Evolutionary conservation across 1,139 yeast species (phyloP).

Genomic region (Meyerozyma sp.): DNA sequence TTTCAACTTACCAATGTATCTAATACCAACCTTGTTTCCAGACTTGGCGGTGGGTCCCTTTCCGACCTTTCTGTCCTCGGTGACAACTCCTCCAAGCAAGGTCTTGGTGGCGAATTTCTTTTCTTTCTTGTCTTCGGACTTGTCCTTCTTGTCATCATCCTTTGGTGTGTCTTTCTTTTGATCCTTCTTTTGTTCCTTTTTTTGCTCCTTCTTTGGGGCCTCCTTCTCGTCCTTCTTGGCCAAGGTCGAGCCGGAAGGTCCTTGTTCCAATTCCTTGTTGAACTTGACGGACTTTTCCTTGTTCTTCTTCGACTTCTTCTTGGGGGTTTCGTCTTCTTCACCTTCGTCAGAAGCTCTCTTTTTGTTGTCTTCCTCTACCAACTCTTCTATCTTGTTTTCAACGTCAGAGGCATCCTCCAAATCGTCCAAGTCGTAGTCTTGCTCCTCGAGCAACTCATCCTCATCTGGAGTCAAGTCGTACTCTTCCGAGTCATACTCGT

Average conservation of each 20-base stretch:
- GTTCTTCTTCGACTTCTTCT: constrained; percentile 30
- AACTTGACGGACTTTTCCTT: constrained; percentile 76
- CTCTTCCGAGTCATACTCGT: constrained; percentile 60
- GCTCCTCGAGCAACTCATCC: constrained; percentile 57
- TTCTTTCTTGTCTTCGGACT: constrained; percentile 17
- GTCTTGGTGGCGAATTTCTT: constrained; percentile 64
- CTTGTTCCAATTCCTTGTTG: constrained; percentile 87
- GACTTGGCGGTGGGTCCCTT: constrained; percentile 83
- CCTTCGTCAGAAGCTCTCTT: constrained; percentile 36
- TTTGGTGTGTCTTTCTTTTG: constrained; percentile 13
- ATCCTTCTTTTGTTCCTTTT: constrained; percentile 26
- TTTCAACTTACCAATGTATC: constrained; percentile 96
- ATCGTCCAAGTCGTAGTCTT: constrained; percentile 52
- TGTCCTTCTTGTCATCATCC: constrained; percentile 11
- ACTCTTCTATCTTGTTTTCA: constrained; percentile 53
- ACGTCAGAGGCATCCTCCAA: constrained; percentile 54
- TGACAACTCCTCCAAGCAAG: constrained; percentile 85
- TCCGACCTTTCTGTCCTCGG: constrained; percentile 91
- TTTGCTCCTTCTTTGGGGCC: constrained; percentile 15
- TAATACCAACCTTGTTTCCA: constrained; percentile 89
- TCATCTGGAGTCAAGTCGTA: constrained; percentile 90
- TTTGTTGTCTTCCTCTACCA: constrained; percentile 53
- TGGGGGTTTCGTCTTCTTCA: constrained; percentile 24
- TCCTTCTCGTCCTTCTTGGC: constrained; percentile 21
- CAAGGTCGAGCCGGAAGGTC: constrained; percentile 63